These are phyloP conservation scores for Zychaea mexicana DNA, from an alignment of 371 early-diverging fungal species.

Conservation along the genomic window DNA sequence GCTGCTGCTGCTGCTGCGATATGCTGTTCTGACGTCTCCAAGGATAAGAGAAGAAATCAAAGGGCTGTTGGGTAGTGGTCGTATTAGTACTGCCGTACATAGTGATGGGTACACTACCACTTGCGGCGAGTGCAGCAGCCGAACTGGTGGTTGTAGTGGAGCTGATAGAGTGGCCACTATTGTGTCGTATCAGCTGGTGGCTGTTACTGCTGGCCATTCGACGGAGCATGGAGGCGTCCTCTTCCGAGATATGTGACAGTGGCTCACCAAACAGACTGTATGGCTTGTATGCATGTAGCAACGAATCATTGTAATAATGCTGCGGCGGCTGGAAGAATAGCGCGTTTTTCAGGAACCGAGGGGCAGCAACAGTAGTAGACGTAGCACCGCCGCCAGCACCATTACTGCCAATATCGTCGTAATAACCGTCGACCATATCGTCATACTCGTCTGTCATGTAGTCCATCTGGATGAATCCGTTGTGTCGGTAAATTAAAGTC, in stretches of 20 bases:
- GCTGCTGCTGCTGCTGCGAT: constrained; percentile 6
- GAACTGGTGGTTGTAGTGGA: constrained; percentile 13
- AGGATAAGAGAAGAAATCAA: constrained; percentile 3
- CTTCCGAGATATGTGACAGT: constrained; percentile 48
- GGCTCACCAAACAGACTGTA: constrained; percentile 52
- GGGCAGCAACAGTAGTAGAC: too few species aligned
- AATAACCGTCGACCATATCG: constrained; percentile 11
- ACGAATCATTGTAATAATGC: constrained; percentile 1
- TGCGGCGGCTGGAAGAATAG: constrained; percentile 10
- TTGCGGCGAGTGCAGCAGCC: constrained; percentile 12
- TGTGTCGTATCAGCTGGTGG: constrained; percentile 8
- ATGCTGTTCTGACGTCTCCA: not conserved
- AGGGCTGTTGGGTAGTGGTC: constrained; percentile 1
- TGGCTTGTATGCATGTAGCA: constrained; percentile 31
- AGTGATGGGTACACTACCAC: constrained; percentile 14
- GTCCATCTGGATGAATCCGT: constrained; percentile 17
- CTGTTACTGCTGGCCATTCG: constrained; percentile 21
- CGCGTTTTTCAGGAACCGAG: constrained; percentile 36
- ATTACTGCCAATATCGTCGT: too few species aligned
- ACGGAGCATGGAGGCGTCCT: constrained; percentile 39
- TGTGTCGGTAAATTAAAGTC: not conserved
- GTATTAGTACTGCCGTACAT: constrained; percentile 14
- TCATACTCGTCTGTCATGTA: constrained; percentile 25
- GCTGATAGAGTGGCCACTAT: constrained; percentile 14
- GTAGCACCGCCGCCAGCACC: too few species aligned